Evolutionary conservation across 1,284 basidiomycete species (phyloP), one percentile per base, ranked within the genome.

Genomic region (Ustilago shanxiensis): DNA sequence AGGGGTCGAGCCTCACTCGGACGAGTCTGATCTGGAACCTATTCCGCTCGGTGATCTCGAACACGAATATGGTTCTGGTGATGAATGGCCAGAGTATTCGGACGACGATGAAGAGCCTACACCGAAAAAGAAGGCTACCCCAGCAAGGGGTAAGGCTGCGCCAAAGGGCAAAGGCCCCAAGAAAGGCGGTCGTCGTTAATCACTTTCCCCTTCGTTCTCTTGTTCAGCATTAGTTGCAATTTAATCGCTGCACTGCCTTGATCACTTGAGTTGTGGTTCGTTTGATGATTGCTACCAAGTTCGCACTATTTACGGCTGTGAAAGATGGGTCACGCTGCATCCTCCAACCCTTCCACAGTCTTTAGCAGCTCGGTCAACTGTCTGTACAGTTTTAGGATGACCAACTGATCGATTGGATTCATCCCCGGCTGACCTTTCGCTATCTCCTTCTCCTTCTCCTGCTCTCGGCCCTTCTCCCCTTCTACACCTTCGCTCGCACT

Each of bases 321-420:
- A 11, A 20, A 44, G 41, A 14, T 10, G 11, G 24, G 22, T 13
- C 14, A 68, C 11, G 67, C 69, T 8, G 66, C 71, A 16, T 74
- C 63, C 64, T 81, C 80, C 26, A 84, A 62, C n/a, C 65, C 77
- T 59, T 85, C 81, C 1, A 85, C 74, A 7, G 84, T 83, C 44
- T 72, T 69, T 1, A 85, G 60, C 5, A 84, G 57, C 57, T 85
- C 84, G 20, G 76, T 73, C 7, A 85, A 54, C 58, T 85, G 84
- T 4, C 53, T 35, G 51, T 85, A 80, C 22, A 85, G 51, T 54
- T 85, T 85, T 5, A 72, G 44, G 18, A 85, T 83, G 1, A 85
- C 83, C 13, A 85, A 56, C 49, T 83, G 83, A 60, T 85, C 84
- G 39, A 85, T 77, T 2, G 83, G 83, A 44, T 84, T 83, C 58